Percentiles rank a stretch among this genome's conserved stretches.
These are phyloP conservation scores for Alternaria brassicae DNA, from an alignment of 2,329 filamentous ascomycete genomes.

Conservation along the genomic window DNA sequence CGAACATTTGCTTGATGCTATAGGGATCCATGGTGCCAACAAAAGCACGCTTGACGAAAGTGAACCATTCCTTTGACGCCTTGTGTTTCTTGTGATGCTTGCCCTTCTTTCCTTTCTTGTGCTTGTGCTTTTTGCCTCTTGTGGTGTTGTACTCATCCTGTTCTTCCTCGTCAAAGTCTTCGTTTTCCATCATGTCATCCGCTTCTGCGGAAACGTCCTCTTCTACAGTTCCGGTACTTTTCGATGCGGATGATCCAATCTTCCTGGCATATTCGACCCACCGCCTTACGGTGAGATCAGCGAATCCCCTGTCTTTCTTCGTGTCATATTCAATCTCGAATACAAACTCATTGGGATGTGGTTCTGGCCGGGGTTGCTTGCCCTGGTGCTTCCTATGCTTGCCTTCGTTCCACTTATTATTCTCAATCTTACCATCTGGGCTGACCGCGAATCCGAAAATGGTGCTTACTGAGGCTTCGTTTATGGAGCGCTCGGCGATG, in stretches of 20 bases:
- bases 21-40: slow-evolving; percentile 73
- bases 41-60: slow-evolving; percentile 80
- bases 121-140: slow-evolving; percentile 55
- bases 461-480: slow-evolving; percentile 18
- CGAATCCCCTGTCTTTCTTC: slow-evolving; percentile 75
- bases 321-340: slow-evolving; percentile 91
- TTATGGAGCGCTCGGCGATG: background rate
- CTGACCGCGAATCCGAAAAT: slow-evolving; percentile 41
- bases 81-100: slow-evolving; percentile 52
- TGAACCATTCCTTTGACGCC: slow-evolving; percentile 73
- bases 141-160: slow-evolving; percentile 29
- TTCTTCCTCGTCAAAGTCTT: slow-evolving; percentile 34
- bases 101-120: slow-evolving; percentile 62
- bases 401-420: slow-evolving; percentile 66
- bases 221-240: slow-evolving; percentile 24
- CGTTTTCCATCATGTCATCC: slow-evolving; percentile 23
- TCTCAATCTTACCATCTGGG: slow-evolving; percentile 33
- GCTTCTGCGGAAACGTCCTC: slow-evolving; percentile 24
- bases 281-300: slow-evolving; percentile 84
- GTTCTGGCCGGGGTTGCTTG: slow-evolving; percentile 57
- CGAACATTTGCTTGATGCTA: slow-evolving; percentile 62
- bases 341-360: slow-evolving; percentile 68
- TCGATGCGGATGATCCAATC: slow-evolving; percentile 66
- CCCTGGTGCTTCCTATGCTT: slow-evolving; percentile 67
- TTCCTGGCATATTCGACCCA: slow-evolving; percentile 79